These are phyloP conservation scores for Ceratocystis albifundus DNA, from an alignment of 2,329 filamentous ascomycete species.

Conservation along the genomic window DNA sequence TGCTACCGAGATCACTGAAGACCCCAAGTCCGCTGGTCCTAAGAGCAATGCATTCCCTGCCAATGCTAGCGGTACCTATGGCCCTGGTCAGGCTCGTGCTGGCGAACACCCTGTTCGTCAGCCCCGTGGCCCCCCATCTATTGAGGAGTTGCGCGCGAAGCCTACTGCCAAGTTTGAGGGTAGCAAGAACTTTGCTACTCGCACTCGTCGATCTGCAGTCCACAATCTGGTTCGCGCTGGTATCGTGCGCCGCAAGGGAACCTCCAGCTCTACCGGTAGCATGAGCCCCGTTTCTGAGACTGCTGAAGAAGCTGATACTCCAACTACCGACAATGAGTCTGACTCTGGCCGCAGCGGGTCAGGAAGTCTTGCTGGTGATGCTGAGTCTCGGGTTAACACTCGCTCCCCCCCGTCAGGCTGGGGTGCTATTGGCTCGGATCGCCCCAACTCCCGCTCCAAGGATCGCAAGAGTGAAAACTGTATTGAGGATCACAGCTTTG, in stretches of 20 bases:
- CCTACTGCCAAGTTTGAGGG: conserved; percentile 89
- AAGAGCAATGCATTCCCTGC: conserved; percentile 76
- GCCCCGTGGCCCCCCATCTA: conserved; percentile 77
- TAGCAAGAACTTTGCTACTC: conserved; percentile 92
- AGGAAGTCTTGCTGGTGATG: conserved; percentile 67
- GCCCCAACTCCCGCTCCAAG: conserved; percentile 50
- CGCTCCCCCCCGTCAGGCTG: conserved; percentile 56
- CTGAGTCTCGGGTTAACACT: conserved; percentile 57
- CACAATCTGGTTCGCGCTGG: conserved; percentile 86
- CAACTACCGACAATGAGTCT: conserved; percentile 62
- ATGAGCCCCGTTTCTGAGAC: conserved; percentile 85
- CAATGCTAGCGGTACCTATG: conserved; percentile 73
- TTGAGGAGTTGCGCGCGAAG: conserved; percentile 82
- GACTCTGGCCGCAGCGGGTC: conserved; percentile 62
- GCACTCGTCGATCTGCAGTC: conserved; percentile 82
- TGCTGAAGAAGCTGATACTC: conserved; percentile 53
- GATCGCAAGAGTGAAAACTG: conserved; percentile 45
- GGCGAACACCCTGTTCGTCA: conserved; percentile 92
- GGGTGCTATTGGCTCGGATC: conserved; percentile 78
- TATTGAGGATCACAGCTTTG: conserved; percentile 49
- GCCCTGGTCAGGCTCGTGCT: conserved; percentile 81
- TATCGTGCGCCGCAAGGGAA: conserved; percentile 69
- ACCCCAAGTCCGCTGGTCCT: conserved; percentile 49
- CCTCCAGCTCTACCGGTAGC: conserved; percentile 59
- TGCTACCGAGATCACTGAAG: conserved; percentile 32